Conservation (phyloP, 2,329 filamentous ascomycete genomes). For the Stagonosporopsis cucurbitacearum region DNA sequence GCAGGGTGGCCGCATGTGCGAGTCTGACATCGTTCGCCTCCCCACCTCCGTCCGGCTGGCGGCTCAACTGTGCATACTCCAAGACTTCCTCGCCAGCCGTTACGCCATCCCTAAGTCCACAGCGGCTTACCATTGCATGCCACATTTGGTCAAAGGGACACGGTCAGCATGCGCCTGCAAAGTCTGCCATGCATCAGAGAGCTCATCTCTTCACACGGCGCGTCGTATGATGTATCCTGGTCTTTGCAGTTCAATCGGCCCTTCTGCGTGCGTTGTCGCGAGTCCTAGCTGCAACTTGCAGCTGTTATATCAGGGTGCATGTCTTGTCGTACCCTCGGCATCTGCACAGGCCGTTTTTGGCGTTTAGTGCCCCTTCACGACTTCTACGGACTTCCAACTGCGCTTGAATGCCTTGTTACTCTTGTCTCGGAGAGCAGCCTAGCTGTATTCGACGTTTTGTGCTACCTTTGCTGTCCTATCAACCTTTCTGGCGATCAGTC, state of each 20-base stretch:
- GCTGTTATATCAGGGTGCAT: conserved; percentile 2
- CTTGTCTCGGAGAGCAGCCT: not conserved
- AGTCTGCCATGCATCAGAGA: not conserved
- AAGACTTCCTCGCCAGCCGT: conserved; percentile 7
- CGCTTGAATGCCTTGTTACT: not conserved
- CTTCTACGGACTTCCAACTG: not conserved
- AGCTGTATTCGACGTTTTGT: not conserved
- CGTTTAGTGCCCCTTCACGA: not conserved
- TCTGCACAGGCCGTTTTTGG: not conserved
- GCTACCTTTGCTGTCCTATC: not conserved
- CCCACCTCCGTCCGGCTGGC: conserved; percentile 27
- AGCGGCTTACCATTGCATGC: not conserved
- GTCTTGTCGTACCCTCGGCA: not conserved
- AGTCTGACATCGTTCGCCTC: conserved; percentile 19
- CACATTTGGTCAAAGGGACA: not conserved
- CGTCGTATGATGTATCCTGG: not conserved
- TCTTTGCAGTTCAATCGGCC: conserved; percentile 7
- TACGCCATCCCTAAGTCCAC: conserved; percentile 1
- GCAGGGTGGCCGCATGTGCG: conserved; percentile 25
- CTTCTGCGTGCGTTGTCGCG: conserved; percentile 2
- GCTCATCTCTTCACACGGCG: not conserved
- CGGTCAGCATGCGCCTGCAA: conserved; percentile 2
- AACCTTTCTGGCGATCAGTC: not conserved
- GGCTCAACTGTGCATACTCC: conserved; percentile 16
- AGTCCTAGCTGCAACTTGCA: not conserved